These are phyloP conservation scores for Lactifluus subvellereus DNA, from an alignment of 768 basidiomycete genomes.

Conservation along the genomic window DNA sequence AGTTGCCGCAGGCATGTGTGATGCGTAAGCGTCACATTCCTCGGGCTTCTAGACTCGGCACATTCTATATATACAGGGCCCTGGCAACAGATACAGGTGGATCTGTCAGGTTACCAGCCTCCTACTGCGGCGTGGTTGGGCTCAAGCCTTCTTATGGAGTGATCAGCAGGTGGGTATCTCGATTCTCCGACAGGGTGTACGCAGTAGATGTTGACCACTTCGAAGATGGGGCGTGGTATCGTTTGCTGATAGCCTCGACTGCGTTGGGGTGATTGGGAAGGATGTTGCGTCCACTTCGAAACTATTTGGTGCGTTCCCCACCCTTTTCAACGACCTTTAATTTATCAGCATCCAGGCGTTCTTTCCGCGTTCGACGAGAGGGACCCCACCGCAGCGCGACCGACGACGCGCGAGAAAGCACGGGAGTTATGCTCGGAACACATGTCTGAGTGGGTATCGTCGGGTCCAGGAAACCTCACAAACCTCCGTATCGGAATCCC, in stretches of 20 bases:
- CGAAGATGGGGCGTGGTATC: slow-evolving; percentile 83
- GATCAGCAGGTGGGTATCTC: slow-evolving; percentile 61
- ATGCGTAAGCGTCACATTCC: slow-evolving; percentile 53
- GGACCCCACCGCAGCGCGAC: slow-evolving; percentile 69
- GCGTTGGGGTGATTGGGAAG: slow-evolving; percentile 75
- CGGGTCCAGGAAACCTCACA: slow-evolving; percentile 29
- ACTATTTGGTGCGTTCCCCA: slow-evolving; percentile 57
- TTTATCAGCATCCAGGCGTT: slow-evolving; percentile 28
- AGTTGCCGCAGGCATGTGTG: slow-evolving; percentile 77
- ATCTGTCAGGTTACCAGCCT: slow-evolving; percentile 86
- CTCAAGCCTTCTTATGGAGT: slow-evolving; percentile 95
- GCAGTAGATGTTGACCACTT: slow-evolving; percentile 2
- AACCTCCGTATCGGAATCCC: slow-evolving; percentile 74
- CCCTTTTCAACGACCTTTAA: not conserved
- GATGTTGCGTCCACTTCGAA: slow-evolving; percentile 43
- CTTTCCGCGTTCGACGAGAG: slow-evolving; percentile 47
- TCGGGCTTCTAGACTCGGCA: not conserved
- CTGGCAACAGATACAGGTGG: slow-evolving; percentile 95
- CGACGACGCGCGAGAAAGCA: slow-evolving; percentile 35
- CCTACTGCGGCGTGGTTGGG: slow-evolving; percentile 89
- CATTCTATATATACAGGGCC: slow-evolving; percentile 46
- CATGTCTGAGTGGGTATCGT: slow-evolving; percentile 8
- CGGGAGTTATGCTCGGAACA: slow-evolving; percentile 23
- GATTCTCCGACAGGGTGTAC: not conserved
- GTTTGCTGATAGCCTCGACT: slow-evolving; percentile 93